Base-by-base conservation (phyloP, 2,329 filamentous ascomycete genomes). In the Ophiostoma perfectum region DNA sequence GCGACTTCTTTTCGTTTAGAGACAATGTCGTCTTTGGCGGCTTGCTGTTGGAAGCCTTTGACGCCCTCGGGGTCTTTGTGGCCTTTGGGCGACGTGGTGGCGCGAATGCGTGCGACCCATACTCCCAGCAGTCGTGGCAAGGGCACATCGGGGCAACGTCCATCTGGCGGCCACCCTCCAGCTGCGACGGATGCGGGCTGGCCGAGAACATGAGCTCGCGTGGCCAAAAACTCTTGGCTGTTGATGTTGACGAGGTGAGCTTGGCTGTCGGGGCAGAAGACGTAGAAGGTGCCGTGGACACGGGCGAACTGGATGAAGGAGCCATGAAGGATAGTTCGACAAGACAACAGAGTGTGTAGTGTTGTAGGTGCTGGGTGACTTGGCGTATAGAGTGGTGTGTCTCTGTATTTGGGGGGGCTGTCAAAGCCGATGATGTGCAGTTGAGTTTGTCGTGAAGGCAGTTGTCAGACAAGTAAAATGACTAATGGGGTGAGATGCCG, bases 71-170 rank as follows among this genome's bases (percentile, higher is more conserved):
- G 1, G 64, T 3, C 36, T 70, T 67, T 11, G 42, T 41, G 5
- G 52, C 55, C 64, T 70, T 68, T 41, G 66, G 47, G 2, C 44
- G 52, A 47, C 42, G 62, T 18, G 68, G 60, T 9, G 67, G 67
- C 8, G 70, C 68, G 4, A 67, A 45, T 38, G 52, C 44, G 36
- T 67, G 68, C 3, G 70, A 67, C 18, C 65, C 70, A 45, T 71
- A 67, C 67, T 69, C 67, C 70, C 70, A 72, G 68, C 71, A 72
- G 7, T 36, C 58, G 41, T 64, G 63, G 68, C 71, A 72, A 4
- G 71, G 71, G 39, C 71, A 72, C 71, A 72, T 70, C 36, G 70
- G 71, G 2, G 71, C 67, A 5, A 36, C 44, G 2, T 71, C 67
- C 52, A 60, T 39, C 58, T 70, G 70, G 41, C 42, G 58, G 39